Evolutionary conservation across 495 filamentous ascomycete genomes (phyloP), one percentile per base, ranked within the genome.

Genomic region (Terfezia boudieri): DNA sequence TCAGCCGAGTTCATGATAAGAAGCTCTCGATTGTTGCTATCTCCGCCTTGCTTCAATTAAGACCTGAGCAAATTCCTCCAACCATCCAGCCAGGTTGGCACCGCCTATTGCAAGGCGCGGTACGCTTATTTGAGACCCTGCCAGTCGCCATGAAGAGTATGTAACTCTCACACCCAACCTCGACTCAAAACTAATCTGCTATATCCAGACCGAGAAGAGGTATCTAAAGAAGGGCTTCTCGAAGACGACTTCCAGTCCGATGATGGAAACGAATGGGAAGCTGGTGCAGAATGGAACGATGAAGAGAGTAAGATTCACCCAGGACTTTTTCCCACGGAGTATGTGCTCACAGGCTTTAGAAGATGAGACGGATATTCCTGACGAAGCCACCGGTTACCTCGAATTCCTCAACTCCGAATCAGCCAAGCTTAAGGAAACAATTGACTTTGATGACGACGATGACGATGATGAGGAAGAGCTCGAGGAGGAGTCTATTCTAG

Each of bases 41-140:
- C 60, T 79, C 83, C 58, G 73, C 84, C 2, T 75, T 98, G 17
- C 74, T 98, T 50, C 84, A 78, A 11, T 65, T 98, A 48, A 74
- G 75, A 52, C 76, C 78, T 8, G 76, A 81, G 37, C 77, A 92
- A 64, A 80, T 98, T 26, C 90, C 90, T 0, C 67, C 71, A 14
- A 94, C 86, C 63, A 82, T 98, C 48, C 85, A 93, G 61, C 84
- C 88, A 60, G 92, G 92, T 11, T 98, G 90, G 90, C 89, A 90
- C n/a, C 78, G 90, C 60, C 71, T 98, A 53, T 74, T 96, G 61
- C 82, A 87, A 68, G 90, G 92, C 49, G 83, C 94, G 52, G 87
- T 89, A 37, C 72, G 80, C 51, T 75, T 98, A 16, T 98, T 98
- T 78, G 82, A 87, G 64, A 86, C 87, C 6, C 70, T 96, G 56